These are phyloP conservation scores for Dimocarpus longan DNA, from an alignment of 345 rosid species.

Conservation along the genomic window DNA sequence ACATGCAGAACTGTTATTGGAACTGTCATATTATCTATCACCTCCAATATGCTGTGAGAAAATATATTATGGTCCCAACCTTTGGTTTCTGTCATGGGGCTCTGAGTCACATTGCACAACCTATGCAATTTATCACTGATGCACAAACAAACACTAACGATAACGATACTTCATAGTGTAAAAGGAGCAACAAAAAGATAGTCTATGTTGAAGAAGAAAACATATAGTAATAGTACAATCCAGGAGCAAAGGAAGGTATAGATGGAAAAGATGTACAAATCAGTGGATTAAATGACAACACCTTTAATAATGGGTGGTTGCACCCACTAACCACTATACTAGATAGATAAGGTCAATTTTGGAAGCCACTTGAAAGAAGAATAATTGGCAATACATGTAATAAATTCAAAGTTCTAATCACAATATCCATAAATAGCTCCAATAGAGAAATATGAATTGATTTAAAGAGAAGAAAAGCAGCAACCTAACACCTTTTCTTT, in stretches of 20 bases:
- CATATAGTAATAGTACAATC: background rate
- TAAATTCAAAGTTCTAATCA: background rate
- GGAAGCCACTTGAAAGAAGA: background rate
- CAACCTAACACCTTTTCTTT: background rate
- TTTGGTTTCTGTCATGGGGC: conserved; percentile 52
- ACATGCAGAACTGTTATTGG: conserved; percentile 65
- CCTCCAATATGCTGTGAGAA: conserved; percentile 55
- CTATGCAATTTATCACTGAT: conserved; percentile 55
- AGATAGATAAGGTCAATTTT: background rate
- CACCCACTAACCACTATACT: background rate
- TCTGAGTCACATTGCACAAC: conserved; percentile 66
- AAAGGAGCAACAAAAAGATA: background rate
- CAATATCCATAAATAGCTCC: background rate
- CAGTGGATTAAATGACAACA: background rate
- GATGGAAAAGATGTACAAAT: background rate
- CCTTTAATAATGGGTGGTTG: conserved; percentile 3
- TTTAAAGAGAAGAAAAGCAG: background rate
- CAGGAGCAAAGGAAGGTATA: background rate
- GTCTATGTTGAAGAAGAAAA: background rate
- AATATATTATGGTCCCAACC: conserved; percentile 59
- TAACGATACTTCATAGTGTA: background rate
- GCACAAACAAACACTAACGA: conserved; percentile 15
- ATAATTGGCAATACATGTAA: background rate
- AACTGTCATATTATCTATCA: conserved; percentile 56
- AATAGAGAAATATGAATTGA: background rate